A percentile compares a stretch with the other conserved stretches of the same genome.
These are phyloP conservation scores for Pezicula carpinea DNA, from an alignment of 2,329 filamentous ascomycete genomes.

Conservation along the genomic window DNA sequence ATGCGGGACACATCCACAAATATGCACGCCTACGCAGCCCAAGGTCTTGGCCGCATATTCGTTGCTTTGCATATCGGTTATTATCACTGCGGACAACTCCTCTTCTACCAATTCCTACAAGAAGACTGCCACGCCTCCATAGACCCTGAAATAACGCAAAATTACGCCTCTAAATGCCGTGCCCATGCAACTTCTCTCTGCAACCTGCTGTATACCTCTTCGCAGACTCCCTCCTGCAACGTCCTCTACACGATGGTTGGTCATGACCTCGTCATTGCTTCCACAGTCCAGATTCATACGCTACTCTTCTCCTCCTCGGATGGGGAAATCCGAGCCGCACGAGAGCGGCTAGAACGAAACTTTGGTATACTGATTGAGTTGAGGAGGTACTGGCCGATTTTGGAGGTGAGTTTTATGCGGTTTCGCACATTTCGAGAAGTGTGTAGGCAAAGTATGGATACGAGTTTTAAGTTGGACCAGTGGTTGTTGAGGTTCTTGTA, in stretches of 20 bases:
- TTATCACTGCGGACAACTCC: constrained; percentile 41
- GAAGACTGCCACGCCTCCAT: constrained; percentile 19
- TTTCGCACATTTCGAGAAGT: constrained; percentile 38
- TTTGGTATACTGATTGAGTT: constrained; percentile 39
- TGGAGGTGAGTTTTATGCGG: constrained; percentile 33
- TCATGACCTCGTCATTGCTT: constrained; percentile 42
- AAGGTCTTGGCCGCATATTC: constrained; percentile 38
- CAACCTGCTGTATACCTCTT: constrained; percentile 35
- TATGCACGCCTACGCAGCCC: constrained; percentile 30
- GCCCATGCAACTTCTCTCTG: constrained; percentile 34
- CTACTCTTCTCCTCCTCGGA: constrained; percentile 37
- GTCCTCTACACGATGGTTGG: constrained; percentile 39
- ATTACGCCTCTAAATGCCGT: constrained; percentile 36
- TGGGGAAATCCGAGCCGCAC: constrained; percentile 30
- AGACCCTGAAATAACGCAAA: constrained; percentile 7
- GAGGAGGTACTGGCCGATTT: constrained; percentile 36
- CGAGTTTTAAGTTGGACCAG: constrained; percentile 34
- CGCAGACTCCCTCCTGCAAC: constrained; percentile 33
- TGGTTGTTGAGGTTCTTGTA: constrained; percentile 38
- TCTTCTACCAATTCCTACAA: constrained; percentile 43
- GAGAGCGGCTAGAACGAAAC: constrained; percentile 36
- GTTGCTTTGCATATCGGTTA: constrained; percentile 42
- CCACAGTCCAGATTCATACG: constrained; percentile 41
- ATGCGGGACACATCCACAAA: constrained; percentile 36
- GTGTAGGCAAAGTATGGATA: constrained; percentile 33